Evolutionary conservation across 139 green algal genomes (phyloP).

Genomic region (Chlamydomonas sphaeroides): DNA sequence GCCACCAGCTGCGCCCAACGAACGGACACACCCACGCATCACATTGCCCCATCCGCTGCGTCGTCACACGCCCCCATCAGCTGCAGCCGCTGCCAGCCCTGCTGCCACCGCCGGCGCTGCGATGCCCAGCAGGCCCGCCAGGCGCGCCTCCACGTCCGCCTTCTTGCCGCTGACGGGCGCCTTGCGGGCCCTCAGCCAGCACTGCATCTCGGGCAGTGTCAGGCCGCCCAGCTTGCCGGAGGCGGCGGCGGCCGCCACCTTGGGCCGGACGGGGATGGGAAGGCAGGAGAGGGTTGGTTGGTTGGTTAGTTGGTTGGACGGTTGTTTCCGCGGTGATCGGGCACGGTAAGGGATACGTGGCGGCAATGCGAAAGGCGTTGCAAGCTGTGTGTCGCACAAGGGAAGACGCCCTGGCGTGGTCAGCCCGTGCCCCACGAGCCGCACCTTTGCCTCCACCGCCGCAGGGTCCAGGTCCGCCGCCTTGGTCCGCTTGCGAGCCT

Average conservation of each 20-base stretch:
- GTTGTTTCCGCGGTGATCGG: not conserved
- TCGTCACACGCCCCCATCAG: not conserved
- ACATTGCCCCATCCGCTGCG: no score
- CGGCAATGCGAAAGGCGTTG: no score
- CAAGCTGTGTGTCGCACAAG: no score
- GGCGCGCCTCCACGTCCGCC: constrained; percentile 62
- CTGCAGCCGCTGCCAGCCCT: no score
- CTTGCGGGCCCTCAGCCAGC: constrained; percentile 57
- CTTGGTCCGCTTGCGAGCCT: constrained; percentile 41
- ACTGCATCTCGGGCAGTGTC: constrained; percentile 71
- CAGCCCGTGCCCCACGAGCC: no score
- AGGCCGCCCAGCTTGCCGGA: constrained; percentile 53
- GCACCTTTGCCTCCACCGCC: constrained; percentile 45
- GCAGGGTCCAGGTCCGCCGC: constrained; percentile 38
- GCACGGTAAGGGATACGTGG: no score
- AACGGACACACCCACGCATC: no score
- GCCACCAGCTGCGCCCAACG: no score
- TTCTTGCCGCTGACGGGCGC: constrained; percentile 76
- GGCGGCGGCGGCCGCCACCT: constrained; percentile 18
- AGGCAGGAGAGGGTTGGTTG: no score
- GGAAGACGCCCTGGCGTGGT: no score
- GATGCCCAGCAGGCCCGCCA: constrained; percentile 45
- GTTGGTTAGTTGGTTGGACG: no score
- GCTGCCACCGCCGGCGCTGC: not conserved
- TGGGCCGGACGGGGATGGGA: not conserved